Base-by-base conservation (phyloP, 2,329 filamentous ascomycete genomes). In the Cephalotrichum gorgonifer region DNA sequence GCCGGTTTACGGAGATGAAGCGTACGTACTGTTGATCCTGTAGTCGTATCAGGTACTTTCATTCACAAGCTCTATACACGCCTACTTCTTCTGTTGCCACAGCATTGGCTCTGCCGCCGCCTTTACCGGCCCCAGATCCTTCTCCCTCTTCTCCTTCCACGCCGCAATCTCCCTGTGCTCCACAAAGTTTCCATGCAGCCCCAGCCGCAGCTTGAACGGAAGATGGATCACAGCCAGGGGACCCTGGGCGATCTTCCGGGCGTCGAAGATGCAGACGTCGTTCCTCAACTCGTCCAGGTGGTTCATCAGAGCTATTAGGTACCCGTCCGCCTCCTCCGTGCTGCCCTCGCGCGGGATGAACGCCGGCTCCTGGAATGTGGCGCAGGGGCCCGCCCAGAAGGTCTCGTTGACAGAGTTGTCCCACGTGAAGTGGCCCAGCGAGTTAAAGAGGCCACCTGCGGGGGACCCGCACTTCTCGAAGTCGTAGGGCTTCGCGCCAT, bases 311-410 rank as follows among this genome's bases (percentile, higher is more conserved):
- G 69, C 70, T 28, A 75, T 66, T 53, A 67, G 63, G 53, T 74
- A 76, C 1, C 74, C 74, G 46, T 77, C 72, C 1, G 72, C 74
- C 54, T 78, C 73, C 2, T 50, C 60, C 22, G 57, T 61, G 15
- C 60, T 58, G 1, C 60, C 58, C 1, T 55, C 53, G 14, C 62
- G 54, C 0, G 69, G 67, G 6, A 72, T 62, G 42, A 72, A 72
- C 0, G 67, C 61, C 0, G 69, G 68, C 42, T 72, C 70, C 54
- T 71, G 68, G 17, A 70, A 63, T 6, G 63, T 60, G 30, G 42
- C 62, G 28, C 51, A 61, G 0, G 22, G 48, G 0, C 64, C 65
- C 0, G 65, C 60, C 26, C 58, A 65, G 45, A 67, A 70, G 7
- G 59, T 53, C 33, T 61, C 52, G 8, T 56, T 51, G 11, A 52